Base-by-base conservation (phyloP, 2,329 filamentous ascomycete genomes). In the Blastomyces percursus region DNA sequence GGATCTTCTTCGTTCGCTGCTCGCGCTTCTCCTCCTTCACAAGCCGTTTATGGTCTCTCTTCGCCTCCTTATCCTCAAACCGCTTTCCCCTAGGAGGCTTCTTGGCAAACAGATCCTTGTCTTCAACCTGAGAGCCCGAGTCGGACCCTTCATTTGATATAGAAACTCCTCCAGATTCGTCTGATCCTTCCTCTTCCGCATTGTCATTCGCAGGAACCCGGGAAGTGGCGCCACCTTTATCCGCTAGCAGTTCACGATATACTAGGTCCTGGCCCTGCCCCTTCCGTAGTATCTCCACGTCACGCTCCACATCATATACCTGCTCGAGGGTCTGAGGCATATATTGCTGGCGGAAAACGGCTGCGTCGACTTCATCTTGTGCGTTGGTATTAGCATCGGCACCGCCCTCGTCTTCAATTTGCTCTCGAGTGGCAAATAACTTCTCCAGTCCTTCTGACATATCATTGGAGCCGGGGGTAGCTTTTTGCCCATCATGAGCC, bases 1-100 rank as follows among this genome's bases (percentile, higher is more conserved):
- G 93, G 77, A 99, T 96, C 81, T 99, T 99, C 3, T 90, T 89
- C 75, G 93, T 90, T 64, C 94, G 81, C 79, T 95, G 91, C 75
- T 96, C 92, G 44, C 91, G 86, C 79, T 96, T 96, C 71, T 92
- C 93, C 71, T 96, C 93, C 78, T 97, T 99, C 68, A 96, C 88
- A 1, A 88, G 87, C 73, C 85, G 84, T 75, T 99, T 99, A 75
- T 96, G 94, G 67, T 85, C 85, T 67, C 87, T 88, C 75, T 96
- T 97, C 64, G 84, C 85, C 14, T 96, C 91, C 76, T 96, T 96
- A 70, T 96, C 91, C 73, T 94, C 87, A 70, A 95, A 93, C 65
- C 88, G 85, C 74, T 91, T 91, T 1, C 92, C 92, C 42, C 91
- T 81, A 2, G 91, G 91, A 38, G 76, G 77, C 32, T 85, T 86